Evolutionary conservation across 352 stramenopile species (phyloP).

Genomic region (Phytopythium helicoides): DNA sequence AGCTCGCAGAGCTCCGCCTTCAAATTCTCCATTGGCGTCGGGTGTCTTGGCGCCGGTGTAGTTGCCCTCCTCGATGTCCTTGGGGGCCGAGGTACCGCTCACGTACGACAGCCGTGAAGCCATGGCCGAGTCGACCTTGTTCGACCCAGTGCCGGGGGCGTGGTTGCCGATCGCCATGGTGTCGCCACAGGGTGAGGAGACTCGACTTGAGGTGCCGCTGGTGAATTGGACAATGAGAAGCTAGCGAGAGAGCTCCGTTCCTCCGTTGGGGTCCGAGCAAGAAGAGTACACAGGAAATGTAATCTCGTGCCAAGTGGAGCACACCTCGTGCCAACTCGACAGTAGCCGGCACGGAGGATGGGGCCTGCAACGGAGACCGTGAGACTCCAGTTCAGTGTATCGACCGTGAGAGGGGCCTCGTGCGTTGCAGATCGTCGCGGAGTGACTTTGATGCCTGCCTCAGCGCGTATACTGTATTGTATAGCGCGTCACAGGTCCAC

Average conservation of each 20-base stretch:
- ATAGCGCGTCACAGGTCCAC: no score
- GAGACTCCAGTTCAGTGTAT: no score
- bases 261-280: no score
- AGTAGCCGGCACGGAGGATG: no score
- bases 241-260: not conserved
- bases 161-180: constrained; percentile 15
- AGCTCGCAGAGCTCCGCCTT: constrained; percentile 34
- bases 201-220: constrained; percentile 9
- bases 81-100: constrained; percentile 16
- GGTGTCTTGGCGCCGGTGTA: constrained; percentile 33
- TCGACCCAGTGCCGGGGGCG: constrained; percentile 17
- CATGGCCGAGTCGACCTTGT: constrained; percentile 27
- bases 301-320: no score
- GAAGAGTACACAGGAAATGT: no score
- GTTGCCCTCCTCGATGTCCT: constrained; percentile 17
- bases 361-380: no score
- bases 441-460: constrained; percentile 12
- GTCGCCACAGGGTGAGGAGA: not conserved
- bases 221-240: constrained; percentile 17
- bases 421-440: not conserved
- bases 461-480: no score
- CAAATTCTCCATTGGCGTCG: constrained; percentile 16
- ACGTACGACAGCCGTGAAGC: constrained; percentile 27
- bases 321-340: no score
- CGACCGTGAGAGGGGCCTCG: no score